Evolutionary conservation across 164 flowering plant genomes (phyloP).

Genomic region (Litsea cubeba): DNA sequence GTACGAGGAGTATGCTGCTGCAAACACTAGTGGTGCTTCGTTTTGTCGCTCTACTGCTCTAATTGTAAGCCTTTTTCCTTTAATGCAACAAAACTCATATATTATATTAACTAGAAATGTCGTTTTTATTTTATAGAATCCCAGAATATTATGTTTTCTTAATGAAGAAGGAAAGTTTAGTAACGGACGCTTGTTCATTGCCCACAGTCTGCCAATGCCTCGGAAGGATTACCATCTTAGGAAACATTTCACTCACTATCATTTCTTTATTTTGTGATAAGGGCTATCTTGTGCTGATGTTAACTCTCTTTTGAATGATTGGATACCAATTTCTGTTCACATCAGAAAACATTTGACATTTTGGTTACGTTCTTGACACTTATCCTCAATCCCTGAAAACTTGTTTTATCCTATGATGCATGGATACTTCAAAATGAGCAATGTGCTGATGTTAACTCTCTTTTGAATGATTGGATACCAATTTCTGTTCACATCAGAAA

Average conservation of each 20-base stretch:
- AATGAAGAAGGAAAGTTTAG: neutral
- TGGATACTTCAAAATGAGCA: too few relatives aligned
- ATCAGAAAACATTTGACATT: neutral
- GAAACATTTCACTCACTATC: neutral
- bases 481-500: neutral
- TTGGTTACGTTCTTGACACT: neutral
- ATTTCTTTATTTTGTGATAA: too few relatives aligned
- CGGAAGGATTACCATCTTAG: neutral
- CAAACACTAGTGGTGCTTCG: slow-evolving; percentile 85
- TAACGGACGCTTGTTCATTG: neutral
- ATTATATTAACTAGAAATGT: neutral
- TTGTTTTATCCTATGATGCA: neutral
- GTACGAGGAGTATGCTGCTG: slow-evolving; percentile 80
- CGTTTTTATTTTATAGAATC: neutral
- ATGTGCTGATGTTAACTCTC: neutral
- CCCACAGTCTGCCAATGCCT: neutral
- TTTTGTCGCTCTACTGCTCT: slow-evolving; percentile 92
- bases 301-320: neutral
- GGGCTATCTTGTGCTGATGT: neutral
- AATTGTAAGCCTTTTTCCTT: slow-evolving; percentile 46
- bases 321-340: neutral
- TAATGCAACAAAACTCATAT: neutral
- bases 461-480: neutral
- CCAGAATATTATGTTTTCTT: neutral
- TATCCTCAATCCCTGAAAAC: neutral